Evolutionary conservation across 2,329 filamentous ascomycete species (phyloP), one percentile per base, ranked within the genome.

Genomic region (Byssothecium circinans): DNA sequence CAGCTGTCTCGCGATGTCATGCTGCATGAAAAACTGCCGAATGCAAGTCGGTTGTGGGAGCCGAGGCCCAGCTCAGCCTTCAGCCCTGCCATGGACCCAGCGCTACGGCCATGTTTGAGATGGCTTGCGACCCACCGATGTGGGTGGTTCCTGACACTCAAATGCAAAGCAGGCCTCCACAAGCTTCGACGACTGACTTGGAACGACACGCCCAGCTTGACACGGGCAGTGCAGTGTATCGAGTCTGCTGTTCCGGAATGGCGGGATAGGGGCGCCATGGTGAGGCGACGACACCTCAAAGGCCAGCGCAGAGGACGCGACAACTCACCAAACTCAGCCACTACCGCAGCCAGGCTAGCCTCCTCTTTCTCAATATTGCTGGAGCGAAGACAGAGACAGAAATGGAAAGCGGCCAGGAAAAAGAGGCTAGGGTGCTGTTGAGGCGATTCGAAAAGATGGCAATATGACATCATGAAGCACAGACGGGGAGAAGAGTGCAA

Each of bases 1-100:
- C 58, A 65, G 53, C 60, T 62, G 60, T 56, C 57, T 30, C 57
- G 50, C 52, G 53, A 61, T 62, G 63, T 67, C 65, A 66, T 64
- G 54, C 38, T 63, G 64, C 64, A 63, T 51, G 38, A 19, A 18
- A 17, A 19, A 34, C 23, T 36, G 20, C 40, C 51, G 52, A 41
- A 48, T 43, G 49, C 52, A 49, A 53, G 53, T 47, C 54, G 49
- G 39, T 33, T 43, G 19, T 36, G 54, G 61, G 56, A 61, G 56
- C 62, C 61, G 60, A 61, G 59, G 56, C 52, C 53, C 15, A 11
- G 11, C 18, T 17, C 15, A 20, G 12, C 18, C 30, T 35, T 39
- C 41, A 49, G 22, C 41, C 41, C 56, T 59, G 62, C 54, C 58
- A 57, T 55, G 51, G 54, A 40, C 52, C 52, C 54, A 19, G 29